Conservation (phyloP, 768 basidiomycete genomes). For the Mrakia gelida region DNA sequence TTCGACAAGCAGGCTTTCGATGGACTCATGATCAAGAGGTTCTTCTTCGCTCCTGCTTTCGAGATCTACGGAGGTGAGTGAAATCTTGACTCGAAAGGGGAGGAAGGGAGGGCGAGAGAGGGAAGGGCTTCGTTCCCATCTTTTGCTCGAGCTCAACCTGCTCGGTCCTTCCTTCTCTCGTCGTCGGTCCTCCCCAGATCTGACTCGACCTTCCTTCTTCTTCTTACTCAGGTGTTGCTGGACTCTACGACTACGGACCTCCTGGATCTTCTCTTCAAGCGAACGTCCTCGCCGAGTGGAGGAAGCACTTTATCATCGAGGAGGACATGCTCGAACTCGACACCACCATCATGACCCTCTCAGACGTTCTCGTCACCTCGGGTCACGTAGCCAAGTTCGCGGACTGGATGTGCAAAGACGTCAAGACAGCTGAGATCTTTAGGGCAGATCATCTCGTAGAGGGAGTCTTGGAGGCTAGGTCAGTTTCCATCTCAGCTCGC, state of each 20-base stretch:
- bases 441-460: slow-evolving; percentile 96
- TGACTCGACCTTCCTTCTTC: slow-evolving; percentile 1
- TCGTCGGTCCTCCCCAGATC: neutral
- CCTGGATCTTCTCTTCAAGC: slow-evolving; percentile 93
- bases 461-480: slow-evolving; percentile 71
- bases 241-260: slow-evolving; percentile 96
- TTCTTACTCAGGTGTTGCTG: slow-evolving; percentile 70
- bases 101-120: neutral
- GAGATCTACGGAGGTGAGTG: slow-evolving; percentile 94
- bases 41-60: slow-evolving; percentile 97
- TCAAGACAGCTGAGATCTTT: slow-evolving; percentile 89
- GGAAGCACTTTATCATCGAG: slow-evolving; percentile 95
- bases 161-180: neutral
- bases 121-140: neutral
- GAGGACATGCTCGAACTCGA: slow-evolving; percentile 98
- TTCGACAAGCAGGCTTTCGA: slow-evolving; percentile 87
- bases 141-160: neutral
- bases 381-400: slow-evolving; percentile 97
- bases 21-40: slow-evolving; percentile 76
- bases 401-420: slow-evolving; percentile 99
- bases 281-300: slow-evolving; percentile 94
- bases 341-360: slow-evolving; percentile 95
- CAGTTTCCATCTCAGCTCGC: neutral
- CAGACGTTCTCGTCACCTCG: slow-evolving; percentile 90
- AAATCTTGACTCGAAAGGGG: neutral